Base-by-base conservation (phyloP, 192 early-diverging fungal genomes). In the Coemansia sp. region DNA sequence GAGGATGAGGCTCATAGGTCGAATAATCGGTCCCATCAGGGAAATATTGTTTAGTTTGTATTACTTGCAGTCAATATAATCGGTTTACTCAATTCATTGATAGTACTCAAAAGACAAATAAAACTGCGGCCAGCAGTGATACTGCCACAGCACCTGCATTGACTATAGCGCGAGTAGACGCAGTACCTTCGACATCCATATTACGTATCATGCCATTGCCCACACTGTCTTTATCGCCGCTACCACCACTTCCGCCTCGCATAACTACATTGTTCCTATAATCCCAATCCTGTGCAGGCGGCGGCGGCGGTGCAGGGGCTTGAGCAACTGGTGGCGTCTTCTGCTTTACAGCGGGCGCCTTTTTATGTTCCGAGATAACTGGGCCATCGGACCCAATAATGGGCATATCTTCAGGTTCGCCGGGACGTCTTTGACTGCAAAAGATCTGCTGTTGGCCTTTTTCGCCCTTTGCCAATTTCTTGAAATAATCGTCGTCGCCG, bases 401-500 rank as follows among this genome's bases (percentile, higher is more conserved):
- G 3, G 78, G 73, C 66, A 80, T 24, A 16, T 80, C 78, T n/a
- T 72, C 78, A 63, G 78, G 69, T 59, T 80, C 78, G 13, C 69
- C 78, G 0, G 62, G 33, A 21, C 35, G 63, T 44, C 63, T 75
- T 66, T 80, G 78, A 66, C 78, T 80, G 59, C 78, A 80, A 41
- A 50, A 72, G 27, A 80, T 80, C 63, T 80, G 78, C 73, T 72
- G 69, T 53, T 75, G 66, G 0, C 78, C 78, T 24, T 66, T 67
- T 33, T 80, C 78, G 42, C 78, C 78, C 21, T 54, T 65, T 63
- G 68, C 60, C 27, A 80, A 46, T 29, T 57, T 54, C 63, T 42
- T 21, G 46, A 69, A 80, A 34, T 80, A 66, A 31, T 56, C 21
- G 35, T 80, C 78, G 41, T 80, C 78, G 37, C 78, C 78, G 60